These are phyloP conservation scores for Wakefieldia striispora DNA, from an alignment of 768 basidiomycete genomes.

Conservation along the genomic window DNA sequence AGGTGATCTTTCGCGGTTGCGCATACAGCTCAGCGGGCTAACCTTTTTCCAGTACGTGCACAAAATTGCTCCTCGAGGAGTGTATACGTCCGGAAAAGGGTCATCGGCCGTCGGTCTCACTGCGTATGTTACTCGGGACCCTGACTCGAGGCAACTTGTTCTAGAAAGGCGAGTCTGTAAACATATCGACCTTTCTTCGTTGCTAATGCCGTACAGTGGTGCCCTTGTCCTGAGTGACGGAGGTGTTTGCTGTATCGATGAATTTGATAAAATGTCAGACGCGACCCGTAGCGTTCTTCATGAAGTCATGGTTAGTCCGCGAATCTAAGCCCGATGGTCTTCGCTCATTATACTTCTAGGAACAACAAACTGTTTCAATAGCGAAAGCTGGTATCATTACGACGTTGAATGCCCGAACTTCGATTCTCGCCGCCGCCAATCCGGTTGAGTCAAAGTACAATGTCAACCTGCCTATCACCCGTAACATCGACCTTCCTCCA, in stretches of 20 bases:
- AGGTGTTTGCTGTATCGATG: constrained; percentile 97
- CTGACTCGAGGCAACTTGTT: constrained; percentile 97
- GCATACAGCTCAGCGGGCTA: neutral
- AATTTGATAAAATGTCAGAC: constrained; percentile 99
- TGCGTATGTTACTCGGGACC: constrained; percentile 97
- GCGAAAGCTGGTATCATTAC: constrained; percentile 99
- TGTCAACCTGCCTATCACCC: constrained; percentile 84
- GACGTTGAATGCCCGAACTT: constrained; percentile 96
- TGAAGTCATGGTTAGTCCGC: constrained; percentile 85
- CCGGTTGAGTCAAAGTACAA: constrained; percentile 97
- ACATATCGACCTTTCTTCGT: neutral
- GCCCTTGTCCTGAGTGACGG: constrained; percentile 94
- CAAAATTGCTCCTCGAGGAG: constrained; percentile 96
- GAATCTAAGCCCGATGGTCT: neutral
- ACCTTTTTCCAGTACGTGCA: constrained; percentile 78
- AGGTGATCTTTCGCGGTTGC: constrained; percentile 47
- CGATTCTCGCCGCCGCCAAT: constrained; percentile 96
- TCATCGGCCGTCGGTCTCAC: constrained; percentile 98
- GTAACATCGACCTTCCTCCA: constrained; percentile 96
- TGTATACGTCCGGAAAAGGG: constrained; percentile 97
- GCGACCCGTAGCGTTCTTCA: constrained; percentile 96
- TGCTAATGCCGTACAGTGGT: constrained; percentile 50
- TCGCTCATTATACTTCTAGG: constrained; percentile 45
- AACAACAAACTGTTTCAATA: constrained; percentile 99
- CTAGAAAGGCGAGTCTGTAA: constrained; percentile 74